Base-by-base conservation (phyloP, 2,329 filamentous ascomycete genomes). In the Nothophaeocryptopus gaeumannii region DNA sequence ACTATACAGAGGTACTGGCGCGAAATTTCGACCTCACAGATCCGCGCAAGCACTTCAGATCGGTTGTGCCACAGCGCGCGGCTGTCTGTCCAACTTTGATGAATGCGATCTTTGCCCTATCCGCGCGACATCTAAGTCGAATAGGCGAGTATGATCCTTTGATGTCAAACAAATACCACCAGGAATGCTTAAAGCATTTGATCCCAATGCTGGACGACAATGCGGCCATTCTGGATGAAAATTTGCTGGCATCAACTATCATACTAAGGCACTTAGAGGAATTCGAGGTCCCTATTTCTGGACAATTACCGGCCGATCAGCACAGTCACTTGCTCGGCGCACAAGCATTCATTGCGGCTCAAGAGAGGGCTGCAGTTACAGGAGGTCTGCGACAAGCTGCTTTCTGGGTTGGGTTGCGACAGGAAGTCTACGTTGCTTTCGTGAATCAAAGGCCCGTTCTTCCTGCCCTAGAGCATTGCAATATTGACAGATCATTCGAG, bases 241-340 rank as follows among this genome's bases (percentile, higher is more conserved):
- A 77, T 32, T 62, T 80, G 2, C 73, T 81, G 31, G 78, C 79
- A 0, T 78, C 79, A 0, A 77, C 75, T 0, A 79, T 82, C 30
- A 79, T 83, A 8, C 69, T 83, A 2, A 71, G 80, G 1, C 77
- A 79, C 2, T 71, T 80, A 14, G 79, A 83, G 60, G 80, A 83
- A 55, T 75, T 83, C 51, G 75, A 81, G 45, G 61, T 62, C 1
- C 60, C 64, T 2, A 39, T 65, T 0, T 59, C 62, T 9, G 61
- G 59, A n/a, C 53, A 58, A 16, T 45, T 47, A 3, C 54, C 55
- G 5, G 39, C 52, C 5, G 54, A 62, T 35, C 54, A 59, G 20
- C 55, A 63, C 26, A 59, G 56, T 38, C 65, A 67, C 54, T 50
- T 65, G 12, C 52, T 66, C n/a, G 65, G 65, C 11, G 59, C 64